Evolutionary conservation across 441 rosid genomes (phyloP).

Genomic region (Adansonia grandidieri): DNA sequence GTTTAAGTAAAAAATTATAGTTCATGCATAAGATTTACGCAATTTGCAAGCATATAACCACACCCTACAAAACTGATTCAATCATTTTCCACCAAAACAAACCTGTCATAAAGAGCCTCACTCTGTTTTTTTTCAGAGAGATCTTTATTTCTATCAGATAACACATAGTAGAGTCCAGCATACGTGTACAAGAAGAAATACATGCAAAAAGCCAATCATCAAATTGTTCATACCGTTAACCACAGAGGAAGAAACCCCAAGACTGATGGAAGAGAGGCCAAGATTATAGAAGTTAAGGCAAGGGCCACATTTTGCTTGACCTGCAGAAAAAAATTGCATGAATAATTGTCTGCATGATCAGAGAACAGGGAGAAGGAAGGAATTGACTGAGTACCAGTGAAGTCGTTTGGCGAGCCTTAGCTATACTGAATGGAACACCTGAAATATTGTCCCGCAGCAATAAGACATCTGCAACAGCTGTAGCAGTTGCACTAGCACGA

Average conservation of each 20-base stretch:
- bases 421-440: constrained; percentile 82
- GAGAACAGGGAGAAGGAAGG: not conserved
- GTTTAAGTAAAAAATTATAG: no score
- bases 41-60: not conserved
- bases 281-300: constrained; percentile 66
- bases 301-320: constrained; percentile 87
- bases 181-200: not conserved
- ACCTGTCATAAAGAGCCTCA: not conserved
- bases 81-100: not conserved
- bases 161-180: not conserved
- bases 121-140: not conserved
- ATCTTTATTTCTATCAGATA: constrained; percentile 2
- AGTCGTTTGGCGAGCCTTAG: constrained; percentile 83
- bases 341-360: constrained; percentile 26
- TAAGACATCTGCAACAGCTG: constrained; percentile 83
- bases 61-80: not conserved
- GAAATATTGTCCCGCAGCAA: constrained; percentile 73
- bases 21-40: no score
- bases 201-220: constrained; percentile 2
- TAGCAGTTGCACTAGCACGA: constrained; percentile 95
- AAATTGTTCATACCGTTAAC: constrained; percentile 68
- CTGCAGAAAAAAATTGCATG: constrained; percentile 42
- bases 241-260: constrained; percentile 83
- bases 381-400: constrained; percentile 52
- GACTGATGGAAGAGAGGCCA: constrained; percentile 86